Base-by-base conservation (phyloP, 2,329 filamentous ascomycete genomes). In the Pseudohalonectria lignicola region DNA sequence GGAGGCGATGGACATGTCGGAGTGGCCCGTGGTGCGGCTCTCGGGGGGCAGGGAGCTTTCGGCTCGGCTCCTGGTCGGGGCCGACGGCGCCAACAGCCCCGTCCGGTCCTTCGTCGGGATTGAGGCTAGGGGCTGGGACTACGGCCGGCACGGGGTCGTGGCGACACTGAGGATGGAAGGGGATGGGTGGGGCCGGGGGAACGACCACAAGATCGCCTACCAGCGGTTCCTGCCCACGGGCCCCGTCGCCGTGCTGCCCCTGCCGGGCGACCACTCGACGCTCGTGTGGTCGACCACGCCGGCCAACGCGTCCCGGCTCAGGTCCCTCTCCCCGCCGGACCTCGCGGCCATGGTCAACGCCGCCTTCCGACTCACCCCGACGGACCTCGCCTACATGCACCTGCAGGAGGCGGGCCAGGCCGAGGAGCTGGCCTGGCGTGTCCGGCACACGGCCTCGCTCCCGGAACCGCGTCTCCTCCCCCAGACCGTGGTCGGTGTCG, bases 281-380 rank as follows among this genome's bases (percentile, higher is more conserved):
- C 68, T 98, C 4, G 92, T 98, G 15, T 98, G 92, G 92, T 93
- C 87, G 5, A 96, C 88, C 2, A 92, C 85, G 1, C 82, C 87
- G 1, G 69, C 77, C 39, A 79, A 86, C 43, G 92, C 90, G 1
- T 71, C 82, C 0, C 69, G 81, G 39, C 69, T 98, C 30, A 95
- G 94, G 64, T 74, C 72, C 28, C 69, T 98, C 4, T 64, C 78
- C 0, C 58, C 78, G 0, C 64, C 67, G 35, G 83, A 94, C 53
- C 93, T 98, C 53, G 63, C 80, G 13, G 80, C 86, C 23, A 82
- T 90, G 71, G 84, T 98, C 47, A 96, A 98, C 54, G 87, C 90
- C 1, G 92, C 86, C 1, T 95, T 98, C 65, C 78, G 87, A 11
- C 71, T 98, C 15, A 72, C 73, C 41, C 71, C 82, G 13, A 76